Percentiles rank a stretch among this genome's conserved stretches.
Conservation (phyloP, 176 grass and related monocot species). For the Calamus simplicifolius region DNA sequence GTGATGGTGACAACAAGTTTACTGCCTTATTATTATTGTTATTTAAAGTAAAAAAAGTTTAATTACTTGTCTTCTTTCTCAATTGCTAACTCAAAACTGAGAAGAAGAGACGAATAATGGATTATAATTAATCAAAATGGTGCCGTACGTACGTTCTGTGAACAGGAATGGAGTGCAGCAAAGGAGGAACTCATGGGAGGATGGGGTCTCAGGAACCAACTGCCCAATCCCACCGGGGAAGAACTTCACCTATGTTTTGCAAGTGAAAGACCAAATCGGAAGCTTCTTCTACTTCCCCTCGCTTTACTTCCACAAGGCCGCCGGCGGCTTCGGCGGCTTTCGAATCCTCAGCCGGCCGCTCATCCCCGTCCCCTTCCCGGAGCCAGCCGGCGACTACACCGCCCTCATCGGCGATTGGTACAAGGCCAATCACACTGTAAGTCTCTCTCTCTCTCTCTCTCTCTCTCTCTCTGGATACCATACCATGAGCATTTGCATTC, state of each 20-base stretch:
- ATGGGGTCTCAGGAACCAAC: slow-evolving; percentile 10
- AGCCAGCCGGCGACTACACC: slow-evolving; percentile 9
- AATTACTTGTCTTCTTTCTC: no score
- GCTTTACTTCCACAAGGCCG: slow-evolving; percentile 6
- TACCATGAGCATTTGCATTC: no score
- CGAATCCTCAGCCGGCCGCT: slow-evolving; percentile 2
- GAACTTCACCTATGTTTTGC: slow-evolving; percentile 11
- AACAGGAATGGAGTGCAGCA: slow-evolving; percentile 12
- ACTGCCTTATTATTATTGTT: no score
- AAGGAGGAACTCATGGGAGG: slow-evolving; percentile 11
- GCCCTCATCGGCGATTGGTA: slow-evolving; percentile 8
- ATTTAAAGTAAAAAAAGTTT: no score
- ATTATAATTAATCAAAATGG: background rate
- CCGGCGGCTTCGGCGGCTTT: slow-evolving; percentile 1
- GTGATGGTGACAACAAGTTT: no score
- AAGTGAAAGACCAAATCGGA: slow-evolving; percentile 11
- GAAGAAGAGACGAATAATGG: no score
- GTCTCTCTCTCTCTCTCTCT: no score
- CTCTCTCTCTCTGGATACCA: no score
- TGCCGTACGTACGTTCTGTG: background rate
- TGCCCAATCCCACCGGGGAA: slow-evolving; percentile 3
- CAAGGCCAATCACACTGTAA: background rate
- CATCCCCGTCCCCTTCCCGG: slow-evolving; percentile 10
- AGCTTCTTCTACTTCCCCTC: slow-evolving; percentile 21
- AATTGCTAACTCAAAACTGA: no score